phyloP scores from a whole-genome alignment of 805 yeast species.

The Schwanniomyces sp. region DNA sequence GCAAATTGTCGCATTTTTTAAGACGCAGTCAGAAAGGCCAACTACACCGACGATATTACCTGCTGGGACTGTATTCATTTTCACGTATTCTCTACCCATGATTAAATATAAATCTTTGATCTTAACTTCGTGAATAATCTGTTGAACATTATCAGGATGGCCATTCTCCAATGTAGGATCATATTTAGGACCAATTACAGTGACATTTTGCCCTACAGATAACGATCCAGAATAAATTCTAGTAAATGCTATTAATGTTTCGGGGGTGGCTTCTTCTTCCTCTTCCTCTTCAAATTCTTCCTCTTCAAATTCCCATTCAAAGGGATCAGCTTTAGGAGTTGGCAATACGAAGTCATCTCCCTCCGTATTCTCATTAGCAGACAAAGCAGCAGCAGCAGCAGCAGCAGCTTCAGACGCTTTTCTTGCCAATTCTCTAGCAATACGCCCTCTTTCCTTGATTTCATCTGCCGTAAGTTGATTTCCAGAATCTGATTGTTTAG shows the following conservation, averaged over 20 bases:
- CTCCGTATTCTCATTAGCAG: constrained; percentile 20
- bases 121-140: constrained; percentile 55
- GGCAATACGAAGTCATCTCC: constrained; percentile 24
- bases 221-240: constrained; percentile 87
- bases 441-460: constrained; percentile 58
- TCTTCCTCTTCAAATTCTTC: constrained; percentile 43
- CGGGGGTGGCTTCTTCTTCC: constrained; percentile 47
- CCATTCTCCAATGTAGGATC: constrained; percentile 53
- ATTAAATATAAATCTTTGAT: constrained; percentile 73
- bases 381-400: constrained; percentile 8
- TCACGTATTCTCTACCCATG: constrained; percentile 89
- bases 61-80: constrained; percentile 81
- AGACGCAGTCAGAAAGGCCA: constrained; percentile 77
- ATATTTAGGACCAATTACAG: constrained; percentile 84
- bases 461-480: constrained; percentile 51
- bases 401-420: constrained; percentile 59
- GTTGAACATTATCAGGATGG: constrained; percentile 42
- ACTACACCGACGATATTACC: constrained; percentile 95
- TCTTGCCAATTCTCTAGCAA: constrained; percentile 65
- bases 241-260: constrained; percentile 82
- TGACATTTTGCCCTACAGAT: constrained; percentile 68
- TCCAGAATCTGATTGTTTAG: constrained; percentile 46
- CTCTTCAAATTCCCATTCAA: constrained; percentile 37
- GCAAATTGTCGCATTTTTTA: constrained; percentile 84
- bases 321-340: constrained; percentile 31